phyloP scores from a whole-genome alignment of 129 eudicot species.

The Mikania micrantha region DNA sequence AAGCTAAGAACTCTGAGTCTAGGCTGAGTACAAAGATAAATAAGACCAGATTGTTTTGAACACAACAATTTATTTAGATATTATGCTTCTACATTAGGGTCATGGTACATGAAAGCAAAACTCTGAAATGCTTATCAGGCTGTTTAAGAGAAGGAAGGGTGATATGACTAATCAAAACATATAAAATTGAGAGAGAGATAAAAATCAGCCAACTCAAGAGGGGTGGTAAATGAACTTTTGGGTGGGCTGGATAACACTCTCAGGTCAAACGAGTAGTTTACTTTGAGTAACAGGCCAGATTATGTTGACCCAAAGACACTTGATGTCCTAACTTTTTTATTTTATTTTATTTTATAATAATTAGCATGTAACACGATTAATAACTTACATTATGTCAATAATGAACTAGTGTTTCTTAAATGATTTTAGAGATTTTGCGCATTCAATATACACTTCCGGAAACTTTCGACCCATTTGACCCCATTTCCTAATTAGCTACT shows the following conservation, averaged over 20 bases:
- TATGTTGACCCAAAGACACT: neutral
- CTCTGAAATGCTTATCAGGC: neutral
- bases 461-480: neutral
- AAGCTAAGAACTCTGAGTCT: slow-evolving; percentile 92
- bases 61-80: too few species aligned
- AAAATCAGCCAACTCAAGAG: neutral
- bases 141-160: neutral
- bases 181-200: neutral
- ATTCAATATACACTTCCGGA: neutral
- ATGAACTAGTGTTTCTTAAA: neutral
- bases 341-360: neutral
- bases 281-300: too few species aligned
- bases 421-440: neutral
- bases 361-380: neutral
- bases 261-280: neutral
- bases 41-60: neutral
- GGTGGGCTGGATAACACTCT: neutral
- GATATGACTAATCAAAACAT: slow-evolving; percentile 4
- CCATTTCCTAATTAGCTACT: neutral
- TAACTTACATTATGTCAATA: neutral
- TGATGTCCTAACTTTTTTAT: neutral
- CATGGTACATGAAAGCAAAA: neutral
- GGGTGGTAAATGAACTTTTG: neutral
- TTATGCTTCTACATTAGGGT: slow-evolving; percentile 3
- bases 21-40: too few species aligned